A percentile compares a stretch with the other conserved stretches of the same genome.
phyloP scores from a whole-genome alignment of 768 basidiomycete species.

The Polyporus arcularius region DNA sequence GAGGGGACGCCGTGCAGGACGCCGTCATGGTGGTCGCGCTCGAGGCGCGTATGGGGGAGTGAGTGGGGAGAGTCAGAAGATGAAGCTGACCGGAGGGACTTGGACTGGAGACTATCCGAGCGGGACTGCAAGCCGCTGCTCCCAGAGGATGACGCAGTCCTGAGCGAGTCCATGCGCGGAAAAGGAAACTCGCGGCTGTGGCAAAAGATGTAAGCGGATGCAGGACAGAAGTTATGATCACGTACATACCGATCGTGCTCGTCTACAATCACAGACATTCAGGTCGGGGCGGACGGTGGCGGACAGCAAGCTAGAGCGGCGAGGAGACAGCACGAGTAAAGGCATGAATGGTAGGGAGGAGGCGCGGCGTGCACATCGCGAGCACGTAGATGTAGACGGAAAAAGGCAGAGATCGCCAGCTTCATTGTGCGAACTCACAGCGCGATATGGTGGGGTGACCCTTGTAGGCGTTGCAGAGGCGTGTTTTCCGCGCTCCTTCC shows the following conservation, averaged over 20 bases:
- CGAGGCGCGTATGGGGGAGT: constrained; percentile 12
- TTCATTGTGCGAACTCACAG: constrained; percentile 16
- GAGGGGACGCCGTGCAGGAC: constrained; percentile 13
- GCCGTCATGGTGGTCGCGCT: constrained; percentile 19
- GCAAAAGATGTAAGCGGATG: neutral
- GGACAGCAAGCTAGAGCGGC: constrained; percentile 8
- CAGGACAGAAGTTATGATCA: neutral
- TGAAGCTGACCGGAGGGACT: constrained; percentile 14
- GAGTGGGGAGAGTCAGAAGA: constrained; percentile 13
- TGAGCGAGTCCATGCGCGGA: constrained; percentile 18
- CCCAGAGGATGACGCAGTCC: constrained; percentile 16
- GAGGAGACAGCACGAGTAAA: constrained; percentile 1
- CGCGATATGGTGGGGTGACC: constrained; percentile 14
- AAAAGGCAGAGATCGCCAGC: constrained; percentile 11
- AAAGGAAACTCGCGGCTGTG: constrained; percentile 24
- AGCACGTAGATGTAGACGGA: constrained; percentile 13
- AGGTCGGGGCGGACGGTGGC: constrained; percentile 5
- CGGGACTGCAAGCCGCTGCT: constrained; percentile 23
- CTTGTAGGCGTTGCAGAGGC: constrained; percentile 22
- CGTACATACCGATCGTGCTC: constrained; percentile 21
- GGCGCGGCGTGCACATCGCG: constrained; percentile 16
- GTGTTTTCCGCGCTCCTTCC: constrained; percentile 13
- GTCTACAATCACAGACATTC: constrained; percentile 16
- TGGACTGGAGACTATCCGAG: constrained; percentile 19
- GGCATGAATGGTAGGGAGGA: constrained; percentile 11